Base-by-base conservation (phyloP, 2,329 filamentous ascomycete species). In the Xylaria sp. region DNA sequence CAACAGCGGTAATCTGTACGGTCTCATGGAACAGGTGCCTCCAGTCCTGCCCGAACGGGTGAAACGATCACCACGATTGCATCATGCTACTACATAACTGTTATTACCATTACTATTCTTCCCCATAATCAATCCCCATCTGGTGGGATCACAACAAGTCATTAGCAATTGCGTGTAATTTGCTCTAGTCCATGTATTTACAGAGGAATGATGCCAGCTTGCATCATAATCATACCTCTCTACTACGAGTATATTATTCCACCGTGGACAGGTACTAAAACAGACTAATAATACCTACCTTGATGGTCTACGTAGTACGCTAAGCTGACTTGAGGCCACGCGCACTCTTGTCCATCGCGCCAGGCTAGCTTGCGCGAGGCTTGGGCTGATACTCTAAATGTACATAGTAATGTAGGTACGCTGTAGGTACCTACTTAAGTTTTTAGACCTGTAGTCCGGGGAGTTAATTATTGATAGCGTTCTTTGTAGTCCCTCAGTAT, bases 11-110 rank as follows among this genome's bases (percentile, higher is more conserved):
- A 59, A 45, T 59, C 61, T 50, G 61, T 51, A 51, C 57, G 55
- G 58, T 68, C 66, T 67, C 53, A 68, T 75, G 74, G 73, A 73
- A 73, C 73, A 71, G 69, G 65, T 73, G 64, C 70, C 73, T 75
- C 73, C 73, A 73, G 71, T 72, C 67, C 69, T 75, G 69, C 75
- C 74, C 60, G 73, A 75, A 74, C 64, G 68, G 73, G 73, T 58
- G 67, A 73, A 69, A 69, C 61, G 72, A 76, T 75, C 69, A 74
- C 70, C 68, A 64, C 68, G 60, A 69, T 76, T 76, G 74, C 75
- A 76, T 77, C 75, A 77, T 76, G 67, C 60, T 73, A 67, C 69
- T 69, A 65, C 64, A 55, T 58, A 53, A 64, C 47, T 47, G 59
- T 62, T 51, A 54, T 58, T 36, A 21, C 48, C 61, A 53, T 65